A percentile compares a stretch with the other conserved stretches of the same genome.
These are phyloP conservation scores for Trichoderma oligosporum DNA, from an alignment of 2,329 filamentous ascomycete genomes.

Conservation along the genomic window DNA sequence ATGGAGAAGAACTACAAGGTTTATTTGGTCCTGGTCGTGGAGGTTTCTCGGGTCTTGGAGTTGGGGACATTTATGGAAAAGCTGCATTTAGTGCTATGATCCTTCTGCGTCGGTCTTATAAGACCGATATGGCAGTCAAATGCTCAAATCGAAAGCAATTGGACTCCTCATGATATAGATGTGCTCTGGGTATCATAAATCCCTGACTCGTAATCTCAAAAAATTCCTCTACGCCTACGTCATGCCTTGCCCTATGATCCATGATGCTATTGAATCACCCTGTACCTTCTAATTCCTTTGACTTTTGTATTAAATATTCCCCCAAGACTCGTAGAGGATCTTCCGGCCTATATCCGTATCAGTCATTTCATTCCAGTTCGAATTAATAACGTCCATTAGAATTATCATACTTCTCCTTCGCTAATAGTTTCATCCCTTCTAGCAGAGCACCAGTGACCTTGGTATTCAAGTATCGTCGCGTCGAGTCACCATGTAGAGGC, in stretches of 20 bases:
- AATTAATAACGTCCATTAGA: neutral
- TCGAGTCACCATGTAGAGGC: conserved; percentile 62
- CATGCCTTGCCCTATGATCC: conserved; percentile 13
- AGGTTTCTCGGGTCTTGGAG: conserved; percentile 42
- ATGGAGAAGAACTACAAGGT: conserved; percentile 6
- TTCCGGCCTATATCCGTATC: conserved; percentile 48
- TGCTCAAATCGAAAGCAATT: conserved; percentile 37
- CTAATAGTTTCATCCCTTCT: conserved; percentile 71
- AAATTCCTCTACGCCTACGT: conserved; percentile 17
- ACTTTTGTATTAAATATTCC: conserved; percentile 66
- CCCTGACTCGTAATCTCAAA: conserved; percentile 17
- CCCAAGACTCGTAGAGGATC: conserved; percentile 67
- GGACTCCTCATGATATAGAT: conserved; percentile 31
- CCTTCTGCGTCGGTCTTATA: conserved; percentile 38
- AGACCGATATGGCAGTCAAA: conserved; percentile 31
- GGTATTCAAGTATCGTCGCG: conserved; percentile 66
- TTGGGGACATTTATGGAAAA: conserved; percentile 42
- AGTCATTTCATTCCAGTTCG: neutral
- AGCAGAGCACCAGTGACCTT: conserved; percentile 65
- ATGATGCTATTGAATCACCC: conserved; percentile 20
- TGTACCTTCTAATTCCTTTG: conserved; percentile 57
- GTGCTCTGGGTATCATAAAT: conserved; percentile 23
- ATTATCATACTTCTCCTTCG: conserved; percentile 64
- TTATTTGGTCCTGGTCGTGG: conserved; percentile 24
- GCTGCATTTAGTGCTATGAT: conserved; percentile 45